Conservation (phyloP, 2,329 filamentous ascomycete genomes). For the Xylaria sp. region DNA sequence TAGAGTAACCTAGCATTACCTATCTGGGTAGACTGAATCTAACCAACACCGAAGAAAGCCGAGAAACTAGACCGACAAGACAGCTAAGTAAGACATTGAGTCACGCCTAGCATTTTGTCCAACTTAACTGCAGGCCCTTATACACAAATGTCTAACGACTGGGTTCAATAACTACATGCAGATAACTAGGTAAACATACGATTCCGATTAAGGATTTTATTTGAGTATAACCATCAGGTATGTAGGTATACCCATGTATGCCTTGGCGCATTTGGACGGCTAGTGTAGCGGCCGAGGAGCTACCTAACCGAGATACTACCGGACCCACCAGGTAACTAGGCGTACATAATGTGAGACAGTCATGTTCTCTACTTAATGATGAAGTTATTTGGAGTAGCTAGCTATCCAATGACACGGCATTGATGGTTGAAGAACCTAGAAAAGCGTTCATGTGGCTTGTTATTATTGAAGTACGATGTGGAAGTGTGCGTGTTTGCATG, state of each 20-base stretch:
- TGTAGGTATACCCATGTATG: too few species aligned
- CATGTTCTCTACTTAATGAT: too few species aligned
- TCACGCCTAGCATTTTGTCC: not conserved
- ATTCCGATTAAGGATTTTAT: too few species aligned
- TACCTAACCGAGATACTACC: too few species aligned
- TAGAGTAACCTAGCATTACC: not conserved
- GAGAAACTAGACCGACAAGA: not conserved
- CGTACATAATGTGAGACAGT: too few species aligned
- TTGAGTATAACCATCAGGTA: too few species aligned
- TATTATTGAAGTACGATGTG: not conserved
- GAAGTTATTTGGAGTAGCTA: too few species aligned
- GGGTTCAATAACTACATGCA: not conserved
- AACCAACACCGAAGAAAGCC: slow-evolving; percentile 17
- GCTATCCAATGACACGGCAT: too few species aligned
- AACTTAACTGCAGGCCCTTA: not conserved
- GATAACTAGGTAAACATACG: not conserved
- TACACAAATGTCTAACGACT: not conserved
- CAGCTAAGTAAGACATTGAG: not conserved
- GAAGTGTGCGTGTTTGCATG: not conserved
- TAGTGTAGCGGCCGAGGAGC: too few species aligned
- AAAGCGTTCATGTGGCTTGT: slow-evolving; percentile 1
- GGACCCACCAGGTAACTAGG: too few species aligned
- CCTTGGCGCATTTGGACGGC: too few species aligned
- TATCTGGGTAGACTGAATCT: not conserved
- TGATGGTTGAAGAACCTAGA: not conserved